A percentile compares a stretch with the other conserved stretches of the same genome.
Conservation (phyloP, 768 basidiomycete genomes). For the Pleurotus ostreatus region DNA sequence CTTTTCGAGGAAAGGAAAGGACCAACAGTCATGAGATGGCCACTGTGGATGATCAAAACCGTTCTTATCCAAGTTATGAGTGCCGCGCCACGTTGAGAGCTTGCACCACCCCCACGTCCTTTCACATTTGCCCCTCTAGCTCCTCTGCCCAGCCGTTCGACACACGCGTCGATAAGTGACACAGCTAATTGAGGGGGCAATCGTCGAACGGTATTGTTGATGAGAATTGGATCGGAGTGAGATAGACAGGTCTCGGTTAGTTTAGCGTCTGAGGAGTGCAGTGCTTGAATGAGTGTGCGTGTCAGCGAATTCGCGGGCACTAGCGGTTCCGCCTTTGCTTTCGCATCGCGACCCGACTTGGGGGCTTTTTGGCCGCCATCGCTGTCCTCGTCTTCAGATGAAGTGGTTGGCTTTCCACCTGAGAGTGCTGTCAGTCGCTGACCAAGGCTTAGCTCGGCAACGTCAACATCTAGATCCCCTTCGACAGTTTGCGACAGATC, state of each 20-base stretch:
- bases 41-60: constrained; percentile 81
- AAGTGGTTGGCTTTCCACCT: constrained; percentile 42
- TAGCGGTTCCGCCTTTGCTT: constrained; percentile 32
- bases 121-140: constrained; percentile 68
- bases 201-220: constrained; percentile 82
- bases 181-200: constrained; percentile 86
- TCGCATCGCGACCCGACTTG: constrained; percentile 8
- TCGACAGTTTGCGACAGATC: constrained; percentile 48
- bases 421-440: constrained; percentile 80
- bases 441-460: constrained; percentile 89
- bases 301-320: constrained; percentile 85
- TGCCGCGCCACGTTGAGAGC: constrained; percentile 68
- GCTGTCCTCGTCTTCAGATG: constrained; percentile 40
- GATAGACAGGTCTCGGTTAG: constrained; percentile 83
- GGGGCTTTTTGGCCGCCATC: constrained; percentile 18
- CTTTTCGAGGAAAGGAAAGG: constrained; percentile 2
- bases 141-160: constrained; percentile 82
- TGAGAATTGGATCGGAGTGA: constrained; percentile 76
- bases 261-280: constrained; percentile 90
- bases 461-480: constrained; percentile 73
- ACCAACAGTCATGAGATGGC: constrained; percentile 91
- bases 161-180: constrained; percentile 80
- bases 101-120: constrained; percentile 75
- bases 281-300: constrained; percentile 90
- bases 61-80: constrained; percentile 78